Base-by-base conservation (phyloP, 2,329 filamentous ascomycete species). In the Trichoderma koningii region DNA sequence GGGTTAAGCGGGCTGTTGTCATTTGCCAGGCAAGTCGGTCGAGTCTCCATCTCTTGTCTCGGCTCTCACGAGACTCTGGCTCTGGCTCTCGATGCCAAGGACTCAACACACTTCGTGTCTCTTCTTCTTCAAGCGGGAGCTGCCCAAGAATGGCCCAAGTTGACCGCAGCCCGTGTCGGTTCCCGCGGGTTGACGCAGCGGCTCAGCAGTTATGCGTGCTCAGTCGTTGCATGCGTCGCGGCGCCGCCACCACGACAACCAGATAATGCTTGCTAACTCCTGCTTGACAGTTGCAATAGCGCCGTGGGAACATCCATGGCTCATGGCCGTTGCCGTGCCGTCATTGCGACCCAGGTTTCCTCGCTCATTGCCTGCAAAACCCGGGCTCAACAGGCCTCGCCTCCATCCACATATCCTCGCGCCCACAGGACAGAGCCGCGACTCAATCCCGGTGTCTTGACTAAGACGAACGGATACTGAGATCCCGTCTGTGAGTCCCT, bases 1-100 rank as follows among this genome's bases (percentile, higher is more conserved):
- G 50, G 63, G 47, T 38, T 60, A 48, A 59, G 52, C 48, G 63
- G 63, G 26, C 44, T 57, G 19, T 50, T 61, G 28, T 55, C 48
- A 50, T 61, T 55, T 65, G 63, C 56, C 56, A 55, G 30, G 14
- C 53, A 48, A 30, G 38, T 30, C 45, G 52, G 62, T 44, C 44
- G 52, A 64, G 21, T 30, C 47, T 55, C 34, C 34, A 38, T 38
- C 34, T 21, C 26, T 21, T 51, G 57, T 52, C 23, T 41, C 12
- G 52, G 56, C 21, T 38, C 10, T 38, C 34, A 38, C 30, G 21
- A n/a, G 30, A 9, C 47, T 42, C 30, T 38, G 30, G 30, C 47
- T 50, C 30, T 61, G 34, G 15, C 44, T 50, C 45, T 38, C 34
- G 14, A 14, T 14, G 55, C 55, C 55, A 59, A 23, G 21, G 21